A percentile compares a stretch with the other conserved stretches of the same genome.
Evolutionary conservation across 2,329 filamentous ascomycete genomes (phyloP).

Genomic region (Ceratocystis harringtonii): DNA sequence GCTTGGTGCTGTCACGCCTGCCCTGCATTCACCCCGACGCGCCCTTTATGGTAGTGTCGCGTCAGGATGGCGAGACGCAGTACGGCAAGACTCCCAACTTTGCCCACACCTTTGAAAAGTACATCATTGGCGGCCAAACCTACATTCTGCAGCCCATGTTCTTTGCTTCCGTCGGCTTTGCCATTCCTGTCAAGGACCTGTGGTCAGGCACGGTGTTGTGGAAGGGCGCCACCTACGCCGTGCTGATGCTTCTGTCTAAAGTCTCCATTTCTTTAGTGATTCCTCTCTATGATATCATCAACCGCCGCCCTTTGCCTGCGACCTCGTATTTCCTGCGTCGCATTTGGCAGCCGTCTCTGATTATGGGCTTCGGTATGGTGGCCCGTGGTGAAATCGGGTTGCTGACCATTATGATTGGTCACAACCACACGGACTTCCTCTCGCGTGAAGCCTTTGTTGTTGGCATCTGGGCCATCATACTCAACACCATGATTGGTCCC

Average conservation of each 20-base stretch:
- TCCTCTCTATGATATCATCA: slow-evolving; percentile 24
- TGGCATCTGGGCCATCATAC: slow-evolving; percentile 40
- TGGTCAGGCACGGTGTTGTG: slow-evolving; percentile 38
- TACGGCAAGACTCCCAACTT: slow-evolving; percentile 25
- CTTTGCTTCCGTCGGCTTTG: slow-evolving; percentile 44
- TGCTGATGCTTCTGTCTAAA: slow-evolving; percentile 38
- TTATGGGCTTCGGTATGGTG: slow-evolving; percentile 44
- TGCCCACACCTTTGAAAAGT: slow-evolving; percentile 27
- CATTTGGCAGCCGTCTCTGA: slow-evolving; percentile 35
- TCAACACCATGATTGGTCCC: slow-evolving; percentile 41
- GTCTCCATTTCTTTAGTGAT: slow-evolving; percentile 19
- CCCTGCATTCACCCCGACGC: slow-evolving; percentile 25
- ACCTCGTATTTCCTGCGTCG: slow-evolving; percentile 14
- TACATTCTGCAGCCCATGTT: slow-evolving; percentile 41
- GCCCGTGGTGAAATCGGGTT: slow-evolving; percentile 47
- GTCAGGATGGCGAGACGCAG: slow-evolving; percentile 24
- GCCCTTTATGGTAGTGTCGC: slow-evolving; percentile 25
- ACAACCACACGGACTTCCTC: slow-evolving; percentile 29
- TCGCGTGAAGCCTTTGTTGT: slow-evolving; percentile 39
- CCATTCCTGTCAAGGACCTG: slow-evolving; percentile 43
- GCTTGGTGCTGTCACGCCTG: slow-evolving; percentile 26
- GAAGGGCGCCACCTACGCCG: slow-evolving; percentile 40
- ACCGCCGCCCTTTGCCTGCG: slow-evolving; percentile 5
- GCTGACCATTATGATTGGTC: slow-evolving; percentile 30
- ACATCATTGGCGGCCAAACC: slow-evolving; percentile 26